These are phyloP conservation scores for Carpediemonas membranifera DNA, from an alignment of 78 protist genomes.

Conservation along the genomic window DNA sequence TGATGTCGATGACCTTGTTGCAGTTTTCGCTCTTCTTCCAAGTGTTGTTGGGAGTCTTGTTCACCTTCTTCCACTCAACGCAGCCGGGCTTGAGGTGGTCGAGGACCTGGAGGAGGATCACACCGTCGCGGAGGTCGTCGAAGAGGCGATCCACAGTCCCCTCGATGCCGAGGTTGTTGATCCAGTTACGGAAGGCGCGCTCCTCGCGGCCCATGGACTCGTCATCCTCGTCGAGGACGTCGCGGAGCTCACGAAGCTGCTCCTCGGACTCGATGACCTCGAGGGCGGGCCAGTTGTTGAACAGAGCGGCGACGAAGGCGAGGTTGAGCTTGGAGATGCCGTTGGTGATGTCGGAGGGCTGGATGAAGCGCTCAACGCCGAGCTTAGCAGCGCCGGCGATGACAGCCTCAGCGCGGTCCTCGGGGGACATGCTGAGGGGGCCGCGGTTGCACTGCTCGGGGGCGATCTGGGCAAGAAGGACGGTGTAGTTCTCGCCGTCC, in stretches of 20 bases:
- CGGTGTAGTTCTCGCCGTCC: constrained; percentile 57
- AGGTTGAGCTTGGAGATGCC: constrained; percentile 77
- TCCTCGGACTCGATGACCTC: constrained; percentile 17
- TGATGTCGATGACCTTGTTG: constrained; percentile 47
- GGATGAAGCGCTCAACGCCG: constrained; percentile 58
- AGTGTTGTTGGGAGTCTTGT: constrained; percentile 27
- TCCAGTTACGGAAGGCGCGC: constrained; percentile 74
- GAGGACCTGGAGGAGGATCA: constrained; percentile 60
- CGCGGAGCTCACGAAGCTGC: constrained; percentile 3
- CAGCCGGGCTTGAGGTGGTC: constrained; percentile 56
- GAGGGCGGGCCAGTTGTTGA: constrained; percentile 76
- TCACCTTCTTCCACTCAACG: constrained; percentile 41
- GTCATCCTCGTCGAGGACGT: constrained; percentile 33
- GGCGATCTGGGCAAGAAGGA: constrained; percentile 69
- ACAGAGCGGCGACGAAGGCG: constrained; percentile 83
- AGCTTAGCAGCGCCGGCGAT: constrained; percentile 68
- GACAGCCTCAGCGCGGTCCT: constrained; percentile 62
- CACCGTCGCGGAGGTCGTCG: constrained; percentile 69
- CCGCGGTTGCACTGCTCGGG: constrained; percentile 33
- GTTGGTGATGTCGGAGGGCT: constrained; percentile 53
- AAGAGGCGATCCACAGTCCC: constrained; percentile 60
- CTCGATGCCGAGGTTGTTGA: constrained; percentile 76
- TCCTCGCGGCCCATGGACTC: constrained; percentile 6
- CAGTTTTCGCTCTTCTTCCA: constrained; percentile 54
- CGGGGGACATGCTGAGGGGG: constrained; percentile 41